A percentile compares a stretch with the other conserved stretches of the same genome.
Conservation (phyloP, 371 early-diverging fungal genomes). For the Mortierella sp. region DNA sequence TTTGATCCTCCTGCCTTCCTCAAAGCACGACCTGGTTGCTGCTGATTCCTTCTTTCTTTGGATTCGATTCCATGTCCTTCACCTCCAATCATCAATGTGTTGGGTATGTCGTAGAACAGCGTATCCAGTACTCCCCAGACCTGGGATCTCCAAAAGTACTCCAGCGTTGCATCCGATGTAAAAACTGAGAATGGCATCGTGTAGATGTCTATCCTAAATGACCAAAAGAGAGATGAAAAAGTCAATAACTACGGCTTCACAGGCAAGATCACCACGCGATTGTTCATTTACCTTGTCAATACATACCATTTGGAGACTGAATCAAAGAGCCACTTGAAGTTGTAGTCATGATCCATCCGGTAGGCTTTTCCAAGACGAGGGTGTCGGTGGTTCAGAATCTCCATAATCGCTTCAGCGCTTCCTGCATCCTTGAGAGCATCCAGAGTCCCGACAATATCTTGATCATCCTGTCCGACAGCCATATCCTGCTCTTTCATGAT, state of each 20-base stretch:
- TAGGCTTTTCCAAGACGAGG: conserved; percentile 15
- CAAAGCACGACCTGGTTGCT: not conserved
- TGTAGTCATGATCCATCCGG: conserved; percentile 3
- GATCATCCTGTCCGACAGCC: not conserved
- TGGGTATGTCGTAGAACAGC: conserved; percentile 24
- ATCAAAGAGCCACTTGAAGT: conserved; percentile 21
- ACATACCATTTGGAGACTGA: conserved; percentile 20
- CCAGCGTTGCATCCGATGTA: not conserved
- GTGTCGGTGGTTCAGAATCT: conserved; percentile 2
- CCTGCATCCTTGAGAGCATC: not conserved
- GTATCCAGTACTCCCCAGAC: conserved; percentile 28
- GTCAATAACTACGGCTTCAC: not conserved
- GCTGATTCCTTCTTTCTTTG: conserved; percentile 17
- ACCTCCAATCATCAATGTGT: conserved; percentile 18
- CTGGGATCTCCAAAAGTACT: conserved; percentile 27
- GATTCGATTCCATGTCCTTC: conserved; percentile 16
- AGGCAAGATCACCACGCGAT: not conserved
- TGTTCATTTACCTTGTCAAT: not conserved
- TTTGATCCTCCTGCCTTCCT: conserved; percentile 13
- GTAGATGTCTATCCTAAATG: conserved; percentile 17
- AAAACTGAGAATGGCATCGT: conserved; percentile 6
- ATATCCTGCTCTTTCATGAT: conserved; percentile 9
- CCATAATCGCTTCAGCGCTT: conserved; percentile 7
- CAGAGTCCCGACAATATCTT: conserved; percentile 12
- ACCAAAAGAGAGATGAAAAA: not conserved